Evolutionary conservation across 768 basidiomycete species (phyloP).

Genomic region (Scleroderma citrinum): DNA sequence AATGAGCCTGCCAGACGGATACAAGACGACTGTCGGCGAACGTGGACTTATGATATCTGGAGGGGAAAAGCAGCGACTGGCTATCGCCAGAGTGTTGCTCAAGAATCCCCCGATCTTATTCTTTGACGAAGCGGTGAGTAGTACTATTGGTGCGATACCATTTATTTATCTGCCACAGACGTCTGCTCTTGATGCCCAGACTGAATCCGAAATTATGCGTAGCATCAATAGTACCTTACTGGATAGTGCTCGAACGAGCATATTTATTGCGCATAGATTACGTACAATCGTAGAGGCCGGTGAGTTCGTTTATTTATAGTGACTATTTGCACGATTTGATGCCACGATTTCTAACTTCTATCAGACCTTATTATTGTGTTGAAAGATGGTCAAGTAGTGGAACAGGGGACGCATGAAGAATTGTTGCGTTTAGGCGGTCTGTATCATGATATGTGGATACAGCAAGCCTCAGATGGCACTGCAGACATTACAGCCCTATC

Average conservation of each 20-base stretch:
- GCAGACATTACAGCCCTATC: constrained; percentile 8
- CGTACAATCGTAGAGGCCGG: constrained; percentile 90
- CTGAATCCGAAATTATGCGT: constrained; percentile 91
- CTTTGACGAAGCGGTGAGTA: constrained; percentile 93
- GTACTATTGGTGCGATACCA: not conserved
- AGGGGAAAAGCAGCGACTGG: constrained; percentile 95
- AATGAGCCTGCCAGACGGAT: constrained; percentile 75
- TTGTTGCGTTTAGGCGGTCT: constrained; percentile 64
- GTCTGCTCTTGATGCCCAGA: constrained; percentile 91
- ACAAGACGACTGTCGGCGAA: constrained; percentile 90
- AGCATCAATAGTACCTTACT: constrained; percentile 81
- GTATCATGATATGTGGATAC: constrained; percentile 78
- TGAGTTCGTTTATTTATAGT: constrained; percentile 24
- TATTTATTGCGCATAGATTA: constrained; percentile 94
- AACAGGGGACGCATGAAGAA: constrained; percentile 91
- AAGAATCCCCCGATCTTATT: constrained; percentile 96
- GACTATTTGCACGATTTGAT: not conserved
- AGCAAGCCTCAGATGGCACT: constrained; percentile 46
- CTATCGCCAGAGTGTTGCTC: constrained; percentile 85
- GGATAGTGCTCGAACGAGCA: constrained; percentile 79
- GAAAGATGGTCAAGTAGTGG: constrained; percentile 83
- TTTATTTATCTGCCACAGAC: constrained; percentile 47
- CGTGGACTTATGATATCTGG: constrained; percentile 97
- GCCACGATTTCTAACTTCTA: not conserved
- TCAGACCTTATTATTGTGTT: constrained; percentile 91